Conservation (phyloP, 1,139 yeast species). For the Candida anutae region DNA sequence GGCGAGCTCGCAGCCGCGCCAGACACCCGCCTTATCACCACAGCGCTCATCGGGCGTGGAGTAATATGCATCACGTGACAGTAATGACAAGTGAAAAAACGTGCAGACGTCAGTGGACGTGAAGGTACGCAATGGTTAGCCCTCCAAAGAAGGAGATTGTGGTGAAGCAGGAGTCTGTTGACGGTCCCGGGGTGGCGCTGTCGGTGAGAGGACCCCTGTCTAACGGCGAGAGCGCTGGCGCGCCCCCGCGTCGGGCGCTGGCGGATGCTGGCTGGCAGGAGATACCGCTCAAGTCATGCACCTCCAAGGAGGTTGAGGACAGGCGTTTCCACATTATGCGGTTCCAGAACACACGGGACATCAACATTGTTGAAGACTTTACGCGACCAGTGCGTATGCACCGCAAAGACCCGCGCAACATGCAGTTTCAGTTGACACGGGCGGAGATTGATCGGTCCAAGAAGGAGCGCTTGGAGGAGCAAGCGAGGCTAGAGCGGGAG, state of each 20-base stretch:
- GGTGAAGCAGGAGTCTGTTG: constrained; percentile 16
- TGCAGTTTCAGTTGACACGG: constrained; percentile 74
- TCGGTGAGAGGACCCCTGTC: constrained; percentile 3
- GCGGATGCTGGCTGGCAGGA: constrained; percentile 42
- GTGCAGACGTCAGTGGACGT: no score
- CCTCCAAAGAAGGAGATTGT: constrained; percentile 21
- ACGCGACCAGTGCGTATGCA: constrained; percentile 79
- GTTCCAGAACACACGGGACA: constrained; percentile 65
- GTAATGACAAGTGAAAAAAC: constrained; percentile 2
- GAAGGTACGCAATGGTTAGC: no score
- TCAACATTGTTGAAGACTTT: constrained; percentile 66
- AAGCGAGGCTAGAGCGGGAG: constrained; percentile 18
- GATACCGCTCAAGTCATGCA: constrained; percentile 66
- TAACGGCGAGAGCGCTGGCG: constrained; percentile 7
- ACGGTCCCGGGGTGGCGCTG: constrained; percentile 1
- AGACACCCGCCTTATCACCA: no score
- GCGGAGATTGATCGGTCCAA: constrained; percentile 53
- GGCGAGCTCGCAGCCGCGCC: no score
- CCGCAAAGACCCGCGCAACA: constrained; percentile 84
- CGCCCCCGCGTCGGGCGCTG: constrained; percentile 1
- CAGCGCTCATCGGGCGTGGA: no score
- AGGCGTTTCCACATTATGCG: constrained; percentile 75
- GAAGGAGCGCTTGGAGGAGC: constrained; percentile 33
- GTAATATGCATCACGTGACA: constrained; percentile 1
- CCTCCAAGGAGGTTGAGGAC: constrained; percentile 64